Evolutionary conservation across 495 filamentous ascomycete genomes (phyloP).

Genomic region (Lentithecium fluviatile): DNA sequence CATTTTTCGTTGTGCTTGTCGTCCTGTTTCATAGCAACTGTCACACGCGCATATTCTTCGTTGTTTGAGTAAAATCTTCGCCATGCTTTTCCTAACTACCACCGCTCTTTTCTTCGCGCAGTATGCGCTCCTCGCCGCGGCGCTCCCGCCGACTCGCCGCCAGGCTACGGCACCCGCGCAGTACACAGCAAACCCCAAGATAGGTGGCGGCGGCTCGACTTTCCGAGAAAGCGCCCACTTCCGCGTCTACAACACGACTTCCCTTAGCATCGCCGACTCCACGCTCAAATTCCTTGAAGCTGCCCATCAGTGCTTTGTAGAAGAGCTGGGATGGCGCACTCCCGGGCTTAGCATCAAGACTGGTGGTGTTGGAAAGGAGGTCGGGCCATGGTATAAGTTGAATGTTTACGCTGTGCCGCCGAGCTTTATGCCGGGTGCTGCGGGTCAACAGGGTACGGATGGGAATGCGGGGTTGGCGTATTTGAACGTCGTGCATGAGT

Average conservation of each 20-base stretch:
- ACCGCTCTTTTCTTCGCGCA: constrained; percentile 3
- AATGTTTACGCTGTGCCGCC: constrained; percentile 46
- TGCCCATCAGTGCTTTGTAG: constrained; percentile 49
- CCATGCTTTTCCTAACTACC: not conserved
- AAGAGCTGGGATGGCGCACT: constrained; percentile 45
- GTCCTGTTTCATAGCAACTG: too few species aligned
- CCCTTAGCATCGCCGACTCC: constrained; percentile 33
- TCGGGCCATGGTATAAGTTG: constrained; percentile 48
- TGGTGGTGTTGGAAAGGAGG: constrained; percentile 30
- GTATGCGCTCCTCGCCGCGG: not conserved
- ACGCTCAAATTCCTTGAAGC: constrained; percentile 46
- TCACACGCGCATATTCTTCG: too few species aligned
- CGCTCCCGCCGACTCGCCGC: not conserved
- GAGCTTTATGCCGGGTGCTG: constrained; percentile 42
- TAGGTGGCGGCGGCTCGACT: constrained; percentile 42
- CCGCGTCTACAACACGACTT: constrained; percentile 43
- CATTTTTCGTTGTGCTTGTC: too few species aligned
- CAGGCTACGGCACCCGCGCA: constrained; percentile 4
- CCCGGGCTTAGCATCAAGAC: constrained; percentile 46
- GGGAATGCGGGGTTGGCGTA: constrained; percentile 44
- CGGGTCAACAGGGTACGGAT: constrained; percentile 44
- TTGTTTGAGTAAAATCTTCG: not conserved
- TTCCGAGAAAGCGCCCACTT: constrained; percentile 51
- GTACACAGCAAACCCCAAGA: constrained; percentile 44
- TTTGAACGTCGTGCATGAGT: constrained; percentile 47